Evolutionary conservation across 345 rosid genomes (phyloP).

Genomic region (Linum tenue): DNA sequence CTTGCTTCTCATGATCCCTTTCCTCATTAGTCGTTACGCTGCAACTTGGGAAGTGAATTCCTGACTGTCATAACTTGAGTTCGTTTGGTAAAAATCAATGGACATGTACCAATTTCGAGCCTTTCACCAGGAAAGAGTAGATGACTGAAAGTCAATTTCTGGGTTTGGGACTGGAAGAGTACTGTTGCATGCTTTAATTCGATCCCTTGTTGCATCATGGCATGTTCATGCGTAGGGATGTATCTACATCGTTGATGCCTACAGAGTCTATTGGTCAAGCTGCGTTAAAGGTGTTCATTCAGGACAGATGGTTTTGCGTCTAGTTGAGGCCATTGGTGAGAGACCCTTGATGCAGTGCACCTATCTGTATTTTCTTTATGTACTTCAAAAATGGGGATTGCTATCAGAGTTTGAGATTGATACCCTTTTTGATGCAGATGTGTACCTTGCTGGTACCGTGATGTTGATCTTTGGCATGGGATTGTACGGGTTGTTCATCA

Average conservation of each 20-base stretch:
- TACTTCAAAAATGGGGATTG: background rate
- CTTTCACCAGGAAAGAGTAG: background rate
- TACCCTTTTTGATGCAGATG: conserved; percentile 42
- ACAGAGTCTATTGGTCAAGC: conserved; percentile 71
- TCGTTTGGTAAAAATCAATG: too few species aligned
- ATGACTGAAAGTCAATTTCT: too few species aligned
- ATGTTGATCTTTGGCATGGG: conserved; percentile 97
- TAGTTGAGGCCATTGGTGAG: conserved; percentile 95
- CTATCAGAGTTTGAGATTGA: background rate
- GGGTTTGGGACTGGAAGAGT: background rate
- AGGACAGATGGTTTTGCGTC: conserved; percentile 76
- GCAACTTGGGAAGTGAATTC: too few species aligned
- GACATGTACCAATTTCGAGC: background rate
- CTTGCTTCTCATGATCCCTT: conserved; percentile 3
- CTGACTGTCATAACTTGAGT: too few species aligned
- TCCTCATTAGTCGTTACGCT: background rate
- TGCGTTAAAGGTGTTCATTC: conserved; percentile 73
- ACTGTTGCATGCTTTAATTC: background rate
- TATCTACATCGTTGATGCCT: conserved; percentile 66
- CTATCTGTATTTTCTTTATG: background rate
- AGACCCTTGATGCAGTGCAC: conserved; percentile 7
- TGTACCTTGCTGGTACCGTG: conserved; percentile 90
- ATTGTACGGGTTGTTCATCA: conserved; percentile 77
- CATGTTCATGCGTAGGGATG: conserved; percentile 42
- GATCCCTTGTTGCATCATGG: background rate